A percentile compares a stretch with the other conserved stretches of the same genome.
Evolutionary conservation across 768 basidiomycete species (phyloP).

Genomic region (Serendipita sp.): DNA sequence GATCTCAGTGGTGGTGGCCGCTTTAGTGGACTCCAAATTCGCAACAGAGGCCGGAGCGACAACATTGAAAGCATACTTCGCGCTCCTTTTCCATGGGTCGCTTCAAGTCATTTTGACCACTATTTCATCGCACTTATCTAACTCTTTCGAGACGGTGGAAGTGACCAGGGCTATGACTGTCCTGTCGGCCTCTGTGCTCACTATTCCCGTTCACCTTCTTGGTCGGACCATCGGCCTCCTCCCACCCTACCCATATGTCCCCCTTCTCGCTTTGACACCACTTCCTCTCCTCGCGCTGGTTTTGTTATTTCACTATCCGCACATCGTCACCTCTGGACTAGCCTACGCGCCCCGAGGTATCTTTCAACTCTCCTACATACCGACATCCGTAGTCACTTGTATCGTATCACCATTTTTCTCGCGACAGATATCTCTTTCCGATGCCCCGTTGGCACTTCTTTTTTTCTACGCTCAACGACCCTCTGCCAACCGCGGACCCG

Average conservation of each 20-base stretch:
- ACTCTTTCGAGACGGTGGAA: background rate
- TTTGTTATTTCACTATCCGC: background rate
- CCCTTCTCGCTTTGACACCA: background rate
- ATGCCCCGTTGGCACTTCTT: background rate
- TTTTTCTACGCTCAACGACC: background rate
- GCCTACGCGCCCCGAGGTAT: constrained; percentile 1
- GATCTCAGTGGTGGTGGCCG: background rate
- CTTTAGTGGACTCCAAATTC: background rate
- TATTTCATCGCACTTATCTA: background rate
- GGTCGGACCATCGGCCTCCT: constrained; percentile 1
- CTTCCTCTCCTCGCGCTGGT: background rate
- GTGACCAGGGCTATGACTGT: background rate
- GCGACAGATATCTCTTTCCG: background rate
- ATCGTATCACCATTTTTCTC: constrained; percentile 9
- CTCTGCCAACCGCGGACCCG: background rate
- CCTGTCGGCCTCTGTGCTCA: background rate
- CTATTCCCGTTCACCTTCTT: background rate
- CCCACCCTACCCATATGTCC: constrained; percentile 1
- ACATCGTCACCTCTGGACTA: constrained; percentile 6
- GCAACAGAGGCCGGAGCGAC: background rate
- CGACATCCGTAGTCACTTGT: background rate
- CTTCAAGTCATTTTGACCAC: background rate
- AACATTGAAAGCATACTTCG: background rate
- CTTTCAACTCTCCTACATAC: constrained; percentile 6
- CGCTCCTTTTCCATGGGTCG: background rate